Evolutionary conservation across 495 filamentous ascomycete genomes (phyloP).

Genomic region (Xanthoparmelia taractica): DNA sequence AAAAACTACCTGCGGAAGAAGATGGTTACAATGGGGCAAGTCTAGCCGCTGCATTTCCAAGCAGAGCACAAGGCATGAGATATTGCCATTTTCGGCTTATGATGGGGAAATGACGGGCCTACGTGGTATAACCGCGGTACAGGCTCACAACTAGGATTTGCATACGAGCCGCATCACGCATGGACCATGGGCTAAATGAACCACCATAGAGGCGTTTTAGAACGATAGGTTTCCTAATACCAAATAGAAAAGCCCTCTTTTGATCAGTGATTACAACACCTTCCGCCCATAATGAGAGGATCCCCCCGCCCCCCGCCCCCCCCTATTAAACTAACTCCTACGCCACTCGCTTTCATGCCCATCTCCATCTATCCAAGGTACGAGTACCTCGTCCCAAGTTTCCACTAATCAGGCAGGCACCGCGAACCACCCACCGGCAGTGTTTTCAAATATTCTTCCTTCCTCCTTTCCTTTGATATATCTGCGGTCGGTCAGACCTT

Average conservation of each 20-base stretch:
- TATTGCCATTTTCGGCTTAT: background rate
- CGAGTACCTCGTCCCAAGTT: too few species aligned
- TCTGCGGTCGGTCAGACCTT: too few species aligned
- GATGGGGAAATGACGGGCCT: background rate
- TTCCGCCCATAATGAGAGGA: too few species aligned
- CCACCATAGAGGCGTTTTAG: conserved; percentile 12
- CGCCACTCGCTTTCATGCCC: too few species aligned
- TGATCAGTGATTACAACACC: too few species aligned
- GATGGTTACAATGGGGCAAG: conserved; percentile 58
- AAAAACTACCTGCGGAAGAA: conserved; percentile 99
- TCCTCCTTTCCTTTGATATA: too few species aligned
- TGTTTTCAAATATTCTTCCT: too few species aligned
- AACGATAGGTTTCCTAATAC: conserved; percentile 3
- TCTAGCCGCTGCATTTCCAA: conserved; percentile 29
- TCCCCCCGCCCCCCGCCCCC: too few species aligned
- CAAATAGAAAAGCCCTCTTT: conserved; percentile 2
- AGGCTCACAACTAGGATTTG: background rate
- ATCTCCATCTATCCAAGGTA: too few species aligned
- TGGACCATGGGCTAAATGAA: conserved; percentile 1
- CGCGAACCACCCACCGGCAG: too few species aligned
- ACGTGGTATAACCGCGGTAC: background rate
- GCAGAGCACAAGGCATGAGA: background rate
- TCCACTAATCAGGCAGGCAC: too few species aligned
- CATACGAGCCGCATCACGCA: conserved; percentile 4
- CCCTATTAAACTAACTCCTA: too few species aligned